Evolutionary conservation across 192 early-diverging fungal species (phyloP), one percentile per base, ranked within the genome.

Genomic region (Phlyctochytrium planicorne): DNA sequence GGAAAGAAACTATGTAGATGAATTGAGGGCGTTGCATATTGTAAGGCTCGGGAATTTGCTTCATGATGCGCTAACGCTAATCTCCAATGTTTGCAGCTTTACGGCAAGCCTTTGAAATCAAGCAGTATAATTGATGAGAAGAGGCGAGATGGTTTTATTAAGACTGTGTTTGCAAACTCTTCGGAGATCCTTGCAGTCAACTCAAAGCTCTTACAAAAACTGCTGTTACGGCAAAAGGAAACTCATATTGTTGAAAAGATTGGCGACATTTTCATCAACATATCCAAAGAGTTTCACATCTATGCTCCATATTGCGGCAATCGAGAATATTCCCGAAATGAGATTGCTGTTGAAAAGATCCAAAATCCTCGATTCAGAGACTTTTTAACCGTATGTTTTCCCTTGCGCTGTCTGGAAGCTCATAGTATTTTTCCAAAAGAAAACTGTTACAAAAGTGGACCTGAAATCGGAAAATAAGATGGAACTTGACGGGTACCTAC

Each of bases 1-100:
- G 2, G 93, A 98, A 70, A 88, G 88, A 64, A 91, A 96, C 70
- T 98, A 93, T 83, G 91, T 96, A 34, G 83, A 84, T 52, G 94
- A 98, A 59, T 78, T 98, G 36, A 87, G 86, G 59, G 84, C 91
- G 33, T 75, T 97, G 14, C 82, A 90, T 72, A 87, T 85, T 65
- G 90, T 80, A 56, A 2, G 59, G 12, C 34, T 10, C 2, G 6
- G 25, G 1, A 17, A 35, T 65, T 29, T 24, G 1, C 61, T 64
- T 16, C 29, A 34, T 24, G n/a, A 27, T 16, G 17, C 1, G 33
- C 20, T 17, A 25, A 16, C 17, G 56, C 35, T 59, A 25, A 10
- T 47, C 16, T 25, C 29, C 17, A 2, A 74, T 56, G 33, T 47
- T 33, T 20, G 2, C 32, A 78, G 71, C 37, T 80, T 24, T 76